Base-by-base conservation (phyloP, 179 eudicot species). In the Actinidia chinensis region DNA sequence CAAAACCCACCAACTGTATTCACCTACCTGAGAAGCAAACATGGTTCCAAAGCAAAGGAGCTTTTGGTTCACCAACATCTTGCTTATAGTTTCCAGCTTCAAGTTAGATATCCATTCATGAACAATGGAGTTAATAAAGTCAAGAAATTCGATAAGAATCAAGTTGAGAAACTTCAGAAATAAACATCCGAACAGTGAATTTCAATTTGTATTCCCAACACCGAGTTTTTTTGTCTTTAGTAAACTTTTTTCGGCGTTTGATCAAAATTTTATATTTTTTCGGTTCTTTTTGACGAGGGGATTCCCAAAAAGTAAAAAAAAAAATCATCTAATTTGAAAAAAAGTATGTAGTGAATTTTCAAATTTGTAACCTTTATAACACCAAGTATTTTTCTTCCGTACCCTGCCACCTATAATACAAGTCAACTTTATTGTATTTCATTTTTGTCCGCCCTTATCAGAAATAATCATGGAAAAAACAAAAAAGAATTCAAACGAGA, bases 51-150 rank as follows among this genome's bases (percentile, higher is more conserved):
- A 91, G 85, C 92, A 93, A 74, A 93, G 91, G 74, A 95, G 91
- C 94, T 84, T 93, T 86, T 93, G 97, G 85, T 95, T 95, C 82
- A 95, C 97, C 88, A 91, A 83, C 94, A 90, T 89, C 91, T 93
- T 93, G 85, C 92, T 89, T 71, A 88, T 83, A 70, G 92, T 90
- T 89, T 93, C 99, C 46, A 98, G 94, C 99, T 95, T 73, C 91
- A 90, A 56, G 63, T 74, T 71, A 60, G 76, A 76, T 79, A 80
- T 43, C 20, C 58, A 68, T 36, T 40, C 25, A 69, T 70, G 47
- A 76, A 69, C 48, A 70, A 75, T 15, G 52, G 46, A 63, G 55
- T 73, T 69, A 54, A 65, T 5, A 52, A 78, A 6, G 52, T 1
- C 67, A 68, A 63, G 15, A 67, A 76, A 58, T 54, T 65, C 33